Evolutionary conservation across 108 stramenopile genomes (phyloP).

Genomic region (Epithemia pelagica): DNA sequence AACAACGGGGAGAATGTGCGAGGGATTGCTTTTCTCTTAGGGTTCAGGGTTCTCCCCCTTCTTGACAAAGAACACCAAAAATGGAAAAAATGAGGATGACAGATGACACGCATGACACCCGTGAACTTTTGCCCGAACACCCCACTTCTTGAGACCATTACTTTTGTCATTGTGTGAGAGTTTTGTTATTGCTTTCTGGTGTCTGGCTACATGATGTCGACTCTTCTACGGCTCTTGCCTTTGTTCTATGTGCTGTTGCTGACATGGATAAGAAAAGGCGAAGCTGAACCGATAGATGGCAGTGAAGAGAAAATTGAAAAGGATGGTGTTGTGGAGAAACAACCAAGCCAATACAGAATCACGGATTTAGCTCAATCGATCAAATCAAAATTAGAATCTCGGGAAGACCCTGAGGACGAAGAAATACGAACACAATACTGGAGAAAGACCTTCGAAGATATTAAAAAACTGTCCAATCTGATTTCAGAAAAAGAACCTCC

Average conservation of each 20-base stretch:
- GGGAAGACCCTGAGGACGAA: neutral
- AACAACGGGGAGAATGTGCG: too few relatives aligned
- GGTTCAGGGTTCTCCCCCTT: too few relatives aligned
- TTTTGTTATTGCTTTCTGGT: too few relatives aligned
- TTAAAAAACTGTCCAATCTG: constrained; percentile 24
- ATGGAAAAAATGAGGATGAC: too few relatives aligned
- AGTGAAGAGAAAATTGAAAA: neutral
- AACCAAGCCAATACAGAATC: neutral
- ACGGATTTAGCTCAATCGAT: neutral
- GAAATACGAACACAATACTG: constrained; percentile 27
- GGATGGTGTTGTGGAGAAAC: neutral
- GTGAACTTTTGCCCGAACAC: too few relatives aligned
- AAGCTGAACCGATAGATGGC: neutral
- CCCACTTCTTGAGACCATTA: too few relatives aligned
- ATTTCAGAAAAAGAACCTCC: constrained; percentile 5
- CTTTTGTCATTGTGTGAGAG: too few relatives aligned
- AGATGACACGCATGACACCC: too few relatives aligned
- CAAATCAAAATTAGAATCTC: neutral
- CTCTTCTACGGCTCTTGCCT: too few relatives aligned
- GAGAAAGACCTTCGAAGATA: constrained; percentile 53
- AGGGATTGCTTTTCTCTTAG: too few relatives aligned
- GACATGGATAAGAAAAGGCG: neutral
- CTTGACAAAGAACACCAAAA: too few relatives aligned
- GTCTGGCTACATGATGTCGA: too few relatives aligned
- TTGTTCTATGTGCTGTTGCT: neutral